Percentiles rank a stretch among this genome's conserved stretches.
These are phyloP conservation scores for Xerocomellus chrysenteron DNA, from an alignment of 768 basidiomycete species.

Conservation along the genomic window DNA sequence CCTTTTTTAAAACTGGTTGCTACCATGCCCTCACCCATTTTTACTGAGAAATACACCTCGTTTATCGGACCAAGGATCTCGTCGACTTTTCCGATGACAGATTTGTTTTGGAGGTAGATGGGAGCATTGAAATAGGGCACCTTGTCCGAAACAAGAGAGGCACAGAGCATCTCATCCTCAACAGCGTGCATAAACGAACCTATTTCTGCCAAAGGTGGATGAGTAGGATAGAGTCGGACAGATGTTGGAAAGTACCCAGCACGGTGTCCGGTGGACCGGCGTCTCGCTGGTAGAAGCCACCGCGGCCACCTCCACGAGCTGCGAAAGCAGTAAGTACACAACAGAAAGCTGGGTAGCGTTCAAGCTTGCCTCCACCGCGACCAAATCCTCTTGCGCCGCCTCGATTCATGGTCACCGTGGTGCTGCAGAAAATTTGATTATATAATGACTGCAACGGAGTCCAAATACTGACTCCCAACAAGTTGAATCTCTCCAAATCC, in stretches of 20 bases:
- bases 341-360: not conserved
- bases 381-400: constrained; percentile 53
- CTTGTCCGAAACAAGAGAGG: constrained; percentile 79
- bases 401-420: constrained; percentile 43
- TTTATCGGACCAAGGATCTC: constrained; percentile 99
- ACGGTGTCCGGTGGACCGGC: constrained; percentile 78
- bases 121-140: constrained; percentile 99
- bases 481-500: not conserved
- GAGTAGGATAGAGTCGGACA: not conserved
- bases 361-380: constrained; percentile 49
- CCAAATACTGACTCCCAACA: not conserved
- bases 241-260: constrained; percentile 45
- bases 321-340: constrained; percentile 3
- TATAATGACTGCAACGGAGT: constrained; percentile 16
- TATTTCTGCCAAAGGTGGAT: constrained; percentile 60
- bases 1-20: constrained; percentile 95
- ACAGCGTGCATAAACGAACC: constrained; percentile 93
- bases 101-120: constrained; percentile 96
- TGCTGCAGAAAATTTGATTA: constrained; percentile 14
- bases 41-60: constrained; percentile 96
- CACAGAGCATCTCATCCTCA: constrained; percentile 97
- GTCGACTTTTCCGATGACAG: constrained; percentile 94
- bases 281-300: constrained; percentile 71
- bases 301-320: constrained; percentile 66
- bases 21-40: constrained; percentile 95